Base-by-base conservation (phyloP, 805 yeast species). In the Pichia ethanolica region DNA sequence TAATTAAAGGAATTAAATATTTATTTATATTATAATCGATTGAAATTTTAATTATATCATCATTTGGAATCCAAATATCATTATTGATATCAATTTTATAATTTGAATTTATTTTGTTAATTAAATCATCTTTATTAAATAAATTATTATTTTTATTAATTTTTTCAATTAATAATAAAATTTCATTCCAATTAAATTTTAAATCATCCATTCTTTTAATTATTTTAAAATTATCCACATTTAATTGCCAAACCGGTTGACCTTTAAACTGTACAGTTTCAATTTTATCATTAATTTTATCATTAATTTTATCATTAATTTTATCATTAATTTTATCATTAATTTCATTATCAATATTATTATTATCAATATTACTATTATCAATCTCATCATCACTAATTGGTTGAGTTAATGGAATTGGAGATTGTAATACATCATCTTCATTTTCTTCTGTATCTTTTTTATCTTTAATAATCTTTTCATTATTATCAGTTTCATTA, bases 231-330 rank as follows among this genome's bases (percentile, higher is more conserved):
- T 9, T 14, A 11, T 39, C 32, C 6, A 39, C 33, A 8, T 14
- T 25, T 7, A 46, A 13, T 33, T 44, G 45, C 47, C 47, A 48
- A n/a, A 40, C 51, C 27, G 51, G 51, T 35, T 48, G 51, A 5
- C 51, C 51, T 35, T 44, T 44, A 13, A 28, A 48, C 20, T 38
- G 2, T 12, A 25, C 30, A 25, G 30, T 38, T 26, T n/a, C 26
- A 38, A 25, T 14, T 38, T n/a, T 30, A 13, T 14, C 20, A 4
- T 44, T 37, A 20, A 5, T 8, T 5, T 14, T 20, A 28, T 37
- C n/a, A 34, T 7, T 26, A 26, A 10, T 32, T 7, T 32, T 32
- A 32, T 32, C 34, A 13, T 30, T n/a, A 6, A 2, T 35, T 34
- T 27, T 28, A 12, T 37, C 42, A 25, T 33, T 14, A 5, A 28